Evolutionary conservation across 169 alveolate genomes (phyloP).

Genomic region (Plasmodium vivax): DNA sequence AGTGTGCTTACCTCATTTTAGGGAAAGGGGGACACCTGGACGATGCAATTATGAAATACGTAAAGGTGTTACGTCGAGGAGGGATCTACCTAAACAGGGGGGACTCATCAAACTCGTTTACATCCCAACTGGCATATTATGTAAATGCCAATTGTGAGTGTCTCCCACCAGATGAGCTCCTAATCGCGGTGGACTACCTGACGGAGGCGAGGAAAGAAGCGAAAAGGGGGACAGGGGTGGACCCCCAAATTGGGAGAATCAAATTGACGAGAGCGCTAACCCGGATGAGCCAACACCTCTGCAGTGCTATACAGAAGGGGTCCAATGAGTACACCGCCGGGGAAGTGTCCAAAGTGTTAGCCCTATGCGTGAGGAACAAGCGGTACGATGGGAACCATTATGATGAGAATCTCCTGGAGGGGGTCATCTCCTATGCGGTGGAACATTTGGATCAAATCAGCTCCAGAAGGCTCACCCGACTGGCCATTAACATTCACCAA

Average conservation of each 20-base stretch:
- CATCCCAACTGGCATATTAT: neutral
- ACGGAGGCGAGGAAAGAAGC: neutral
- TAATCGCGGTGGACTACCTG: neutral
- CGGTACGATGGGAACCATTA: too few species aligned
- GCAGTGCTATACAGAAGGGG: neutral
- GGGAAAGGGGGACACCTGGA: neutral
- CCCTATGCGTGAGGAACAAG: neutral
- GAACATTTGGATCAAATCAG: constrained; percentile 10
- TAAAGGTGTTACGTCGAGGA: neutral
- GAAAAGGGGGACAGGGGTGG: neutral
- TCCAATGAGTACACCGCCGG: neutral
- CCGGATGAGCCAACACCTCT: neutral
- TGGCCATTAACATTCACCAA: neutral
- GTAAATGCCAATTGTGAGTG: neutral
- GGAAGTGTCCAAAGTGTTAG: neutral
- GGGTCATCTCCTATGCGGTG: neutral
- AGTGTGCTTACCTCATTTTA: neutral
- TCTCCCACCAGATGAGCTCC: constrained; percentile 3
- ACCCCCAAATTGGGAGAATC: neutral
- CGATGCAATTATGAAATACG: neutral
- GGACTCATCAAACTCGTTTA: neutral
- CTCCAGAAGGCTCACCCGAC: constrained; percentile 1
- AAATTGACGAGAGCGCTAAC: neutral
- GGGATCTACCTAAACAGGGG: neutral
- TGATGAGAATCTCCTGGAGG: constrained; percentile 5